Evolutionary conservation across 2,329 filamentous ascomycete species (phyloP).

Genomic region (Aspergillus candidus): DNA sequence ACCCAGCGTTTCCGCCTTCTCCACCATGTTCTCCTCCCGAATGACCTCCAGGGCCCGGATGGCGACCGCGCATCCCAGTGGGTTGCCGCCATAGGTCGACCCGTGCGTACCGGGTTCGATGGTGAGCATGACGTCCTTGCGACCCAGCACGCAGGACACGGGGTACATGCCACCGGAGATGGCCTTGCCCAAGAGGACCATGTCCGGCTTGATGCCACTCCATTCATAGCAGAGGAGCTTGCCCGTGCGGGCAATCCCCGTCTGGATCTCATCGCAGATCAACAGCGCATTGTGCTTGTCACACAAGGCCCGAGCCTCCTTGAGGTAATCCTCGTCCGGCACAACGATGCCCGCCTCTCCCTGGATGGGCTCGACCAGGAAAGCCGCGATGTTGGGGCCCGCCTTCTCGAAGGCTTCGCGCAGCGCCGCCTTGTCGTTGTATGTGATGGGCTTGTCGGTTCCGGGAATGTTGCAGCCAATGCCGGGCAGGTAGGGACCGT

Average conservation of each 20-base stretch:
- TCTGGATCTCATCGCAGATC: slow-evolving; percentile 98
- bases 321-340: slow-evolving; percentile 81
- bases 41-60: slow-evolving; percentile 93
- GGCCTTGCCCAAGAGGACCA: slow-evolving; percentile 92
- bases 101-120: slow-evolving; percentile 95
- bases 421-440: slow-evolving; percentile 77
- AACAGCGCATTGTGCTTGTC: slow-evolving; percentile 92
- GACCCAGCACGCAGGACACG: slow-evolving; percentile 85
- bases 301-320: slow-evolving; percentile 74
- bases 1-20: slow-evolving; percentile 73
- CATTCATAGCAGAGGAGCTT: slow-evolving; percentile 92
- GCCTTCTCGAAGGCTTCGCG: slow-evolving; percentile 72
- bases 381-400: slow-evolving; percentile 79
- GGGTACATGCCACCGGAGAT: slow-evolving; percentile 99
- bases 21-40: slow-evolving; percentile 81
- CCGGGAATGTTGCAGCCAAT: slow-evolving; percentile 71
- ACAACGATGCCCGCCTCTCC: slow-evolving; percentile 96
- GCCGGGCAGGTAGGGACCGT: slow-evolving; percentile 88
- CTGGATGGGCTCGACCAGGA: slow-evolving; percentile 94
- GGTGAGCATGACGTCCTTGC: slow-evolving; percentile 89
- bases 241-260: slow-evolving; percentile 90
- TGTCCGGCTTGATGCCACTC: slow-evolving; percentile 89
- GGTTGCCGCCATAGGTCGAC: slow-evolving; percentile 97
- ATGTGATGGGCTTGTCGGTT: slow-evolving; percentile 72
- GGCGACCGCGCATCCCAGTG: slow-evolving; percentile 87